These are phyloP conservation scores for Zea luxurians DNA, from an alignment of 176 grass and related monocot species.

Conservation along the genomic window DNA sequence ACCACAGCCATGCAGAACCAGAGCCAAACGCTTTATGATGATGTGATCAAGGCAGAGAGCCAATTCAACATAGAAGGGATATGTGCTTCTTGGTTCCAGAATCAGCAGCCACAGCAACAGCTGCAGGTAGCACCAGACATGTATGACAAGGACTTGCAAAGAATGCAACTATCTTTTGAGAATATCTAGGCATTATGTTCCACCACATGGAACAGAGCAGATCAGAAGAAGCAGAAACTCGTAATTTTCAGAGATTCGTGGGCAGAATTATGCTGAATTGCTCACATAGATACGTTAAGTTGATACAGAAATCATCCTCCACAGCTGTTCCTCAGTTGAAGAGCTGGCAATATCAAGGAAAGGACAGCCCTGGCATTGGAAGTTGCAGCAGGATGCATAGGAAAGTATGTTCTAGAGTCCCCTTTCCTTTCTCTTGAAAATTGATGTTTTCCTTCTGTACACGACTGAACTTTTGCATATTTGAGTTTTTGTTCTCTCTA, in stretches of 20 bases:
- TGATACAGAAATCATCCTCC: constrained; percentile 44
- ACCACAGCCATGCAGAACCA: constrained; percentile 49
- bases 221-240: constrained; percentile 39
- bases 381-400: constrained; percentile 43
- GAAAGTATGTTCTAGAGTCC: constrained; percentile 58
- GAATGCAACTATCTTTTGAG: constrained; percentile 61
- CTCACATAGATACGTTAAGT: constrained; percentile 33
- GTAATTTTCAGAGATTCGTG: constrained; percentile 35
- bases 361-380: constrained; percentile 35
- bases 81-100: constrained; percentile 53
- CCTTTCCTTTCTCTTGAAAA: constrained; percentile 47
- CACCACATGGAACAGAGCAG: background rate
- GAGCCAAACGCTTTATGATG: constrained; percentile 55
- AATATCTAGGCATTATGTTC: constrained; percentile 44
- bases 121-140: constrained; percentile 48
- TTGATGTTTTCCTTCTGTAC: constrained; percentile 52
- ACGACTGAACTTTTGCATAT: constrained; percentile 54
- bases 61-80: constrained; percentile 58
- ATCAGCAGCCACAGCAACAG: constrained; percentile 60
- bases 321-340: constrained; percentile 37
- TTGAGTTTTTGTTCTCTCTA: constrained; percentile 53
- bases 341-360: constrained; percentile 29
- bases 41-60: constrained; percentile 57
- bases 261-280: constrained; percentile 32
- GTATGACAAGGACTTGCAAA: constrained; percentile 68